These are phyloP conservation scores for Pyrus pyrifolia DNA, from an alignment of 306 rosid genomes.

Conservation along the genomic window DNA sequence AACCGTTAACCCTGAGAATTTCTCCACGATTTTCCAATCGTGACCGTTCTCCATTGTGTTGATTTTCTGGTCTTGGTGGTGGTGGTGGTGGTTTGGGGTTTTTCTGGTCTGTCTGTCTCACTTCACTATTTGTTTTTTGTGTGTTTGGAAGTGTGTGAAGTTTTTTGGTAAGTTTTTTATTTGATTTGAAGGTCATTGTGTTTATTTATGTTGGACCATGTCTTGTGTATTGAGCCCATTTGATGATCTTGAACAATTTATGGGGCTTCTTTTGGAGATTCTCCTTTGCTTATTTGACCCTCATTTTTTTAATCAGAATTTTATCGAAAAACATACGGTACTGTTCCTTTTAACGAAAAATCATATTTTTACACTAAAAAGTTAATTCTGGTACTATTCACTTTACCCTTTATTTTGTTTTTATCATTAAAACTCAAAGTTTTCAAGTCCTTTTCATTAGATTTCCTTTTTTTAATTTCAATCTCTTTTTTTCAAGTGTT, in stretches of 20 bases:
- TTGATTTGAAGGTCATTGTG: neutral
- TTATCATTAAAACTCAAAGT: too few relatives aligned
- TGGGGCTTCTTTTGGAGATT: neutral
- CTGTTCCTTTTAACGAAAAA: too few relatives aligned
- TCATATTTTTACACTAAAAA: too few relatives aligned
- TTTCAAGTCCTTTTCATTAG: too few relatives aligned
- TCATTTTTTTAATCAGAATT: neutral
- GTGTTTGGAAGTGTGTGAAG: neutral
- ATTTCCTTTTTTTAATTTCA: too few relatives aligned
- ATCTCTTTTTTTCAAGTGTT: too few relatives aligned
- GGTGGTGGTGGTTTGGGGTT: neutral
- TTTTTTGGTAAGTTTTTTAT: too few relatives aligned
- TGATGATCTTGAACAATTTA: neutral
- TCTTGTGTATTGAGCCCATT: neutral
- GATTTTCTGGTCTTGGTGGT: neutral
- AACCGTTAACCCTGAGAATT: slow-evolving; percentile 53
- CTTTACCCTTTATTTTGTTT: too few relatives aligned
- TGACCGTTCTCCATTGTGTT: slow-evolving; percentile 81
- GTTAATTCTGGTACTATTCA: too few relatives aligned
- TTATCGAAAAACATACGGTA: too few relatives aligned
- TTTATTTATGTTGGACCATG: neutral
- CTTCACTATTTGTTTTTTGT: neutral
- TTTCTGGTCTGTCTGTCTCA: neutral
- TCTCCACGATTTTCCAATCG: slow-evolving; percentile 56
- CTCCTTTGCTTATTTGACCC: neutral